Base-by-base conservation (phyloP, 192 early-diverging fungal species). In the Coemansia biformis region DNA sequence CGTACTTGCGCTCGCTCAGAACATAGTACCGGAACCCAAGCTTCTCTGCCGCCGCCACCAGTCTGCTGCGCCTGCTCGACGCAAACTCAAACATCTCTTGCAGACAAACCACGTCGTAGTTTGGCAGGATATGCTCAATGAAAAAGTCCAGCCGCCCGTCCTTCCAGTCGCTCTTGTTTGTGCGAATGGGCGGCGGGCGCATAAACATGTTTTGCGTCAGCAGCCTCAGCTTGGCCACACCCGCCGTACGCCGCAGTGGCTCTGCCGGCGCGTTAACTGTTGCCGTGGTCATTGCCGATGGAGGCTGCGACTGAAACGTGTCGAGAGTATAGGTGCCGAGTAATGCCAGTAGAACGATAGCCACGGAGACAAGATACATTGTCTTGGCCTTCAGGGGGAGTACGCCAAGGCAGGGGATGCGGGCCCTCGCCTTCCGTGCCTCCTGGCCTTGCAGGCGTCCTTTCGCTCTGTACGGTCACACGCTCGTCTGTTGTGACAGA, bases 81-180 rank as follows among this genome's bases (percentile, higher is more conserved):
- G 79, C 86, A 60, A 81, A 92, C 22, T 84, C 82, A 74, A 86
- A 92, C 50, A 86, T 79, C 52, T 92, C 90, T 55, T 92, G 89
- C 49, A 92, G 69, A 34, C 80, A 78, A 21, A 92, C 78, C 14
- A 92, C 66, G 60, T 91, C 86, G 64, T 85, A 87, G n/a, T 79
- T 50, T n/a, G 74, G 78, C 29, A 90, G 66, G 17, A 87, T 60
- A 42, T 77, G 52, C 22, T 80, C 66, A 29, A 86, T 80, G 49
- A 91, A 79, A 38, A 81, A 83, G 37, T 66, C 81, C 43, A 90
- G 63, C 16, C 90, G 79, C n/a, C 57, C 78, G 43, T 87, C 81
- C 54, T 92, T 92, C 78, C 84, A 83, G 71, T 92, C 90, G 18
- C 78, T 79, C 46, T 68, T 64, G 64, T 88, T 82, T 54, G 80